These are phyloP conservation scores for Kazachstania taianensis DNA, from an alignment of 805 yeast genomes.

Conservation along the genomic window DNA sequence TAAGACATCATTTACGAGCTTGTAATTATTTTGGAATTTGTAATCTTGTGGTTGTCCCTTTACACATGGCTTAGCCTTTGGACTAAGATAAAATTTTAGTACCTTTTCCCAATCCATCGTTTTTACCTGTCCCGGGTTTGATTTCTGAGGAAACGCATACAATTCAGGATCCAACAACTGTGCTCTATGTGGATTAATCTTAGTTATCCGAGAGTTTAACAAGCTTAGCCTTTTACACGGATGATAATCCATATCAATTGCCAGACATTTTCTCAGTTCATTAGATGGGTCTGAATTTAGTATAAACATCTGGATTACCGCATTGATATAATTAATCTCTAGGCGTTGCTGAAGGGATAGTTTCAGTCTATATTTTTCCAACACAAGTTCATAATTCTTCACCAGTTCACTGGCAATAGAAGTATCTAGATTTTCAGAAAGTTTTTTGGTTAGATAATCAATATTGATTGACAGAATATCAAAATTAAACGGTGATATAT, in stretches of 20 bases:
- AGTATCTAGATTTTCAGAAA: conserved; percentile 23
- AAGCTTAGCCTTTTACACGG: conserved; percentile 50
- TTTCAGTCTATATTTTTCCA: conserved; percentile 21
- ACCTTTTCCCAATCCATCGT: conserved; percentile 26
- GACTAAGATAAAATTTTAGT: conserved; percentile 34
- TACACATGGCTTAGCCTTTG: conserved; percentile 7
- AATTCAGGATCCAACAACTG: conserved; percentile 37
- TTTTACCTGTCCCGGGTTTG: conserved; percentile 2
- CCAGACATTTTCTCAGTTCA: conserved; percentile 56
- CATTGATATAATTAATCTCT: conserved; percentile 20
- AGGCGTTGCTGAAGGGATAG: conserved; percentile 22
- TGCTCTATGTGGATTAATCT: conserved; percentile 29
- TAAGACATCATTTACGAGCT: conserved; percentile 7
- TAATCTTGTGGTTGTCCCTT: background rate
- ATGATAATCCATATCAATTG: conserved; percentile 62
- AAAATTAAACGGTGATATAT: conserved; percentile 37
- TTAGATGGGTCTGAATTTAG: conserved; percentile 45
- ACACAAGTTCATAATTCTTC: conserved; percentile 14
- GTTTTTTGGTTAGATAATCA: conserved; percentile 12
- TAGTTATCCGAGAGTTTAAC: conserved; percentile 36
- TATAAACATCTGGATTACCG: conserved; percentile 39
- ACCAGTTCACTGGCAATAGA: conserved; percentile 18
- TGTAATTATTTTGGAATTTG: conserved; percentile 1
- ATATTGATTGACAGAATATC: conserved; percentile 23
- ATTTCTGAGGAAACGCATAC: conserved; percentile 13